Evolutionary conservation across 768 basidiomycete species (phyloP).

Genomic region (Lentinus tigrinus): DNA sequence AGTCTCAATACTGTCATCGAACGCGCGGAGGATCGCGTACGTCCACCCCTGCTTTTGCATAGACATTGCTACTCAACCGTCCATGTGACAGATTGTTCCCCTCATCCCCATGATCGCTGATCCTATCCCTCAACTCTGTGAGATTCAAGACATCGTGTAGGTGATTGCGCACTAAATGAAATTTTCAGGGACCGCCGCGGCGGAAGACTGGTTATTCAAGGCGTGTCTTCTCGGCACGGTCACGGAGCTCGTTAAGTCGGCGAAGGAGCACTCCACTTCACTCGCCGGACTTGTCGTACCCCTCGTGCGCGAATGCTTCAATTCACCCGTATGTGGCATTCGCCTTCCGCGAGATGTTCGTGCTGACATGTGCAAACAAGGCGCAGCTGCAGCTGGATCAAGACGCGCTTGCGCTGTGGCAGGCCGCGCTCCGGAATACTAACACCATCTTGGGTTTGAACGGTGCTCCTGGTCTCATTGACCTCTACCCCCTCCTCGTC

Average conservation of each 20-base stretch:
- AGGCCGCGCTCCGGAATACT: conserved; percentile 65
- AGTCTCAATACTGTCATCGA: conserved; percentile 72
- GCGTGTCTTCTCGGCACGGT: conserved; percentile 67
- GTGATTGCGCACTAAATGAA: not conserved
- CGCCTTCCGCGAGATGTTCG: not conserved
- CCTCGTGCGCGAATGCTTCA: conserved; percentile 26
- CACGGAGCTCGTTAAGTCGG: conserved; percentile 70
- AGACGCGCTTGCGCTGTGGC: conserved; percentile 79
- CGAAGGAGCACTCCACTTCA: conserved; percentile 40
- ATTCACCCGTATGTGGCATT: conserved; percentile 16
- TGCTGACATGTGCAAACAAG: conserved; percentile 33
- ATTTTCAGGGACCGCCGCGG: conserved; percentile 61
- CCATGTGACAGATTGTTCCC: conserved; percentile 57
- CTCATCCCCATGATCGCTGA: conserved; percentile 57
- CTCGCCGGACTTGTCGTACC: conserved; percentile 22
- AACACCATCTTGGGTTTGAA: conserved; percentile 46
- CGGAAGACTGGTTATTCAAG: conserved; percentile 72
- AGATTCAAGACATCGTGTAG: conserved; percentile 22
- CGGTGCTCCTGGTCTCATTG: conserved; percentile 51
- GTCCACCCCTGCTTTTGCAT: conserved; percentile 8
- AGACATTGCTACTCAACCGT: not conserved
- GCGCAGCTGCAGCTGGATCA: conserved; percentile 69
- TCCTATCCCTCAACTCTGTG: conserved; percentile 74
- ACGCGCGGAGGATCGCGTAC: conserved; percentile 36
- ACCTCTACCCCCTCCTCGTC: conserved; percentile 64